A percentile compares a stretch with the other conserved stretches of the same genome.
These are phyloP conservation scores for Heracleum sosnowskyi DNA, from an alignment of 129 eudicot genomes.

Conservation along the genomic window DNA sequence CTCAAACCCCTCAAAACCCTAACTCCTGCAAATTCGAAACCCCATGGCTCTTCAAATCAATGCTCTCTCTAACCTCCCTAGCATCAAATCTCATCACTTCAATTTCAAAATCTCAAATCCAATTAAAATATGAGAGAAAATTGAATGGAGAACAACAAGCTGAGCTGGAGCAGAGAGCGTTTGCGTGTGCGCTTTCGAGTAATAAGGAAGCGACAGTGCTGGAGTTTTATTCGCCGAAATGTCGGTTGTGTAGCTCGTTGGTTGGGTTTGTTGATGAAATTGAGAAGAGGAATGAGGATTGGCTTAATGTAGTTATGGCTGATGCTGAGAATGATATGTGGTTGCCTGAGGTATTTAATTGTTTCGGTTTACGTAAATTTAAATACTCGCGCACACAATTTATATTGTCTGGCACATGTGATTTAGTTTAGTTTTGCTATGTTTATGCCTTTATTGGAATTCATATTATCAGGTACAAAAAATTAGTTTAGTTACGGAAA, in stretches of 20 bases:
- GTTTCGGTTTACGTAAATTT: background rate
- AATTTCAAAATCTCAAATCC: constrained; percentile 23
- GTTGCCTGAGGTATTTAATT: constrained; percentile 77
- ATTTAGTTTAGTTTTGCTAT: no score
- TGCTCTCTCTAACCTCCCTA: constrained; percentile 34
- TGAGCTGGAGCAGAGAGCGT: constrained; percentile 80
- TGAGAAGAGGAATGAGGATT: constrained; percentile 62
- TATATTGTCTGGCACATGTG: no score
- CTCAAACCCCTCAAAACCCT: background rate
- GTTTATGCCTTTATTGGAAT: no score
- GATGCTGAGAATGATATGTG: constrained; percentile 89
- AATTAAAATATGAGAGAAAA: constrained; percentile 4
- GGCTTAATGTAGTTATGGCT: constrained; percentile 93
- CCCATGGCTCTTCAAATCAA: constrained; percentile 78
- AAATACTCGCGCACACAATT: background rate
- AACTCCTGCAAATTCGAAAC: constrained; percentile 49
- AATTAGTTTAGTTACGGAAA: no score
- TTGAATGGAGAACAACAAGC: constrained; percentile 63
- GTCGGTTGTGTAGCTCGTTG: constrained; percentile 75
- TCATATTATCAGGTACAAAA: no score
- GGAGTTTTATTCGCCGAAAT: constrained; percentile 84
- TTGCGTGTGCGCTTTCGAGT: constrained; percentile 65
- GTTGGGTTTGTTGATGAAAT: constrained; percentile 61
- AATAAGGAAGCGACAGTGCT: constrained; percentile 77
- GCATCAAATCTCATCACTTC: constrained; percentile 37